phyloP scores from a whole-genome alignment of 345 rosid species.

The Brassica incana region DNA sequence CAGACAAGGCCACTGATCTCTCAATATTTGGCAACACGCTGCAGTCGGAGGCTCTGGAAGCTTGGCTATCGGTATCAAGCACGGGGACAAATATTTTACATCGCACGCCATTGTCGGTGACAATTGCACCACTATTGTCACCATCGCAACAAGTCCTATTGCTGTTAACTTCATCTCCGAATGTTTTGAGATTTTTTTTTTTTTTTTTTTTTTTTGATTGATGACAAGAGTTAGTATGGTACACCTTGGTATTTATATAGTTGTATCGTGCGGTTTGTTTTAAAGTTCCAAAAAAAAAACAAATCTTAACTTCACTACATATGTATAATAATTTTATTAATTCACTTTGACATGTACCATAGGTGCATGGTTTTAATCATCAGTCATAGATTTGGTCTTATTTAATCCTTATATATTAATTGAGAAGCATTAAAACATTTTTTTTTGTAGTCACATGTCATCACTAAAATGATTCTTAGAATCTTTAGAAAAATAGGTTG shows the following conservation, averaged over 20 bases:
- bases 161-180: constrained; percentile 6
- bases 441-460: too few relatives aligned
- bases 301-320: background rate
- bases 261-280: background rate
- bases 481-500: too few relatives aligned
- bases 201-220: background rate
- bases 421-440: too few relatives aligned
- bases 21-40: background rate
- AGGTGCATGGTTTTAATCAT: too few relatives aligned
- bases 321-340: background rate
- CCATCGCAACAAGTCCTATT: background rate
- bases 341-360: background rate
- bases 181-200: background rate
- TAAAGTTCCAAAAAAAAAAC: background rate
- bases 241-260: background rate
- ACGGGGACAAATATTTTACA: background rate
- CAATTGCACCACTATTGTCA: background rate
- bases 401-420: too few relatives aligned
- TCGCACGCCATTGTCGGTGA: constrained; percentile 1
- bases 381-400: too few relatives aligned
- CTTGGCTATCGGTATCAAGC: background rate
- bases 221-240: background rate
- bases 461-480: too few relatives aligned
- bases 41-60: background rate
- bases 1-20: constrained; percentile 5